Base-by-base conservation (phyloP, 306 rosid species). In the Casuarina glauca region DNA sequence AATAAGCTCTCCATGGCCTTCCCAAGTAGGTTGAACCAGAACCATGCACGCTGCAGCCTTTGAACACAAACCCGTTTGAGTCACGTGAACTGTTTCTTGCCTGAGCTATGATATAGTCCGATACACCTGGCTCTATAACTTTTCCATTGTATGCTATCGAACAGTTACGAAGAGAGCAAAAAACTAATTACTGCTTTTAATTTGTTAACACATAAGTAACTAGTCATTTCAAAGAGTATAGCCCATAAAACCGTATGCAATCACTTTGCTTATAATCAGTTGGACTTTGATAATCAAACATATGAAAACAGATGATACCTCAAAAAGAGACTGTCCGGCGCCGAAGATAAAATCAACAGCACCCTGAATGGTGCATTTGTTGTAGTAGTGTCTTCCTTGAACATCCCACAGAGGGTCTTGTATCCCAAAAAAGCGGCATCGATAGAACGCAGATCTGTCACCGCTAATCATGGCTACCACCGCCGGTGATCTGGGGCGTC, bases 371-470 rank as follows among this genome's bases (percentile, higher is more conserved):
- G 89, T 86, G 74, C 98, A 94, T 20, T 8, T 80, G 3, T 84
- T 75, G 57, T 80, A 92, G 86, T 86, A 94, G 17, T 94, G 98
- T 72, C 91, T 79, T 71, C 98, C 97, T 32, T 58, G 71, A 20
- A 48, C 83, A 64, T 92, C 98, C 98, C 98, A 94, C 41, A 94
- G 61, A 19, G 98, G 92, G 72, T 94, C 98, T 84, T 94, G 98
- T 52, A 94, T 35, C 2, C 97, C 91, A 44, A 9, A 87, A 79
- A 92, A 94, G 0, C 93, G 94, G 38, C 91, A 91, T 13, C 68
- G 43, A 5, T 66, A 54, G 70, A 94, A 94, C 35, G 63, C 57
- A 0, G 84, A 63, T 45, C 74, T 89, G 77, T 94, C 93, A 0
- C 98, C 96, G 0, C 70, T 53, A 41, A 94, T 42, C 90, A 87